phyloP scores from a whole-genome alignment of 768 basidiomycete genomes.

The Lentinula guzmanii region DNA sequence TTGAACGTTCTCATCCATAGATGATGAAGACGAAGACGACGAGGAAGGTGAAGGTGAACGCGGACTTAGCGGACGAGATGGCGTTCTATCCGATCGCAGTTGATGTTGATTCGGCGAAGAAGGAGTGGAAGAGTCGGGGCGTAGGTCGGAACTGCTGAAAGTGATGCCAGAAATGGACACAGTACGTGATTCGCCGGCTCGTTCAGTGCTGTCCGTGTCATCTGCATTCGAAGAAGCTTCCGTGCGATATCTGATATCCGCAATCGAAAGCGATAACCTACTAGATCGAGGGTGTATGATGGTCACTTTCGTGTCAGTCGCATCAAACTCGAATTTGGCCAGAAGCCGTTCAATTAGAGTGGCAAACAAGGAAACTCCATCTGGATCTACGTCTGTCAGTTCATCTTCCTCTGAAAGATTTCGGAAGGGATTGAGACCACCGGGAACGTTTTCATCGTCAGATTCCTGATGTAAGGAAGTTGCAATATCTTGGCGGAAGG shows the following conservation, averaged over 20 bases:
- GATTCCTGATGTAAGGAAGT: slow-evolving; percentile 12
- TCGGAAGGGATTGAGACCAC: slow-evolving; percentile 57
- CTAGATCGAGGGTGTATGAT: slow-evolving; percentile 61
- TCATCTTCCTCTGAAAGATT: slow-evolving; percentile 33
- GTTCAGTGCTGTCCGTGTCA: slow-evolving; percentile 3
- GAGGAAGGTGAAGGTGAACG: slow-evolving; percentile 30
- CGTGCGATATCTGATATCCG: slow-evolving; percentile 54
- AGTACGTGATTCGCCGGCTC: slow-evolving; percentile 33
- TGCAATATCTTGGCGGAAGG: slow-evolving; percentile 45
- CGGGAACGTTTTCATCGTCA: slow-evolving; percentile 52
- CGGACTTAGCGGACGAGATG: slow-evolving; percentile 14
- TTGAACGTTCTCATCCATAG: slow-evolving; percentile 60
- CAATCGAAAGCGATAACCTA: slow-evolving; percentile 52
- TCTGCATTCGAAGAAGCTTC: slow-evolving; percentile 18
- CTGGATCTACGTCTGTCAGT: slow-evolving; percentile 50
- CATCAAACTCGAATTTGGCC: slow-evolving; percentile 74
- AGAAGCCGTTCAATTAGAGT: slow-evolving; percentile 74
- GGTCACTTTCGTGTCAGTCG: slow-evolving; percentile 59
- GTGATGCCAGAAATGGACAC: slow-evolving; percentile 53
- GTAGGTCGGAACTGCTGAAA: slow-evolving; percentile 44
- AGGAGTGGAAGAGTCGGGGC: slow-evolving; percentile 4
- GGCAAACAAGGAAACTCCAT: slow-evolving; percentile 77
- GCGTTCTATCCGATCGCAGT: slow-evolving; percentile 7
- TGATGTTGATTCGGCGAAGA: slow-evolving; percentile 14
- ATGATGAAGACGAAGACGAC: slow-evolving; percentile 49